Evolutionary conservation across 2,329 filamentous ascomycete species (phyloP).

Genomic region (Fusarium azukiicola): DNA sequence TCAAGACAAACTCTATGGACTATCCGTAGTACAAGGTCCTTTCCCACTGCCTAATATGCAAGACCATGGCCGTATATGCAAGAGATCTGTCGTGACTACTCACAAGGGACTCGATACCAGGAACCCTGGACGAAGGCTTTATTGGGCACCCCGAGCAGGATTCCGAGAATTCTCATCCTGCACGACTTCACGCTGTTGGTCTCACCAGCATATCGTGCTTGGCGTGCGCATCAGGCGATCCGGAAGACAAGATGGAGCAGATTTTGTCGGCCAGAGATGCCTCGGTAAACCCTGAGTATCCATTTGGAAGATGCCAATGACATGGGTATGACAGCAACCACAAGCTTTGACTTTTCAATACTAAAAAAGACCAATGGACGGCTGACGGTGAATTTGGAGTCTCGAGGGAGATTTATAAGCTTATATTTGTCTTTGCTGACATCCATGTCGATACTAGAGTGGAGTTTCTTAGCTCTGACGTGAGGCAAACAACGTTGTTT

Average conservation of each 20-base stretch:
- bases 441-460: not conserved
- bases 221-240: not conserved
- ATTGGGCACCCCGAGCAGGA: not conserved
- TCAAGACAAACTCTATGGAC: not conserved
- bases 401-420: not conserved
- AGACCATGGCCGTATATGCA: not conserved
- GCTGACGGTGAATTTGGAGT: not conserved
- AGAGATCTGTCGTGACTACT: not conserved
- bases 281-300: not conserved
- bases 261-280: not conserved
- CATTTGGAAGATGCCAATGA: too few relatives aligned
- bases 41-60: not conserved
- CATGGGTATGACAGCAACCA: too few relatives aligned
- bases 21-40: not conserved
- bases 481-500: not conserved
- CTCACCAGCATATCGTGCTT: constrained; percentile 3
- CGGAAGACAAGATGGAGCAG: not conserved
- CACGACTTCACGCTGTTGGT: not conserved
- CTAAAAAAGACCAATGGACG: not conserved
- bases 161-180: not conserved
- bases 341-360: too few relatives aligned
- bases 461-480: not conserved
- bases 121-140: not conserved
- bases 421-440: constrained; percentile 12
- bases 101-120: not conserved